Evolutionary conservation across 129 eudicot species (phyloP).

Genomic region (Flaveria ramosissima): DNA sequence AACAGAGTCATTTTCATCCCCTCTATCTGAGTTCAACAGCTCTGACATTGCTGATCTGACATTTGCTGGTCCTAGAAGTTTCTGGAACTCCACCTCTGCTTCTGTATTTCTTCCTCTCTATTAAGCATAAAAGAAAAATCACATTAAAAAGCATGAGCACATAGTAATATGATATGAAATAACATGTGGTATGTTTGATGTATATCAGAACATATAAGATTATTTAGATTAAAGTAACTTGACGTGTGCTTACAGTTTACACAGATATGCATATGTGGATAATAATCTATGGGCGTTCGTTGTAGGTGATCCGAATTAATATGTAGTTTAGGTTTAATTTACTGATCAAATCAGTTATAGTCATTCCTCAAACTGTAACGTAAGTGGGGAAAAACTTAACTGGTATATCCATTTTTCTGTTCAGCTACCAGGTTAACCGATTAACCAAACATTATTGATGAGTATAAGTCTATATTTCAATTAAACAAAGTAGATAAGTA

Average conservation of each 20-base stretch:
- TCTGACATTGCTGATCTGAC: conserved; percentile 78
- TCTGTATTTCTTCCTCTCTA: conserved; percentile 81
- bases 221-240: background rate
- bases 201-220: background rate
- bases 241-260: background rate
- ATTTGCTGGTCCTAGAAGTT: conserved; percentile 73
- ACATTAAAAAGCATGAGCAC: conserved; percentile 14
- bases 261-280: background rate
- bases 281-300: background rate
- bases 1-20: conserved; percentile 60
- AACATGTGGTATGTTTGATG: conserved; percentile 12
- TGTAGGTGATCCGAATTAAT: background rate
- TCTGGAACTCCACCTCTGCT: conserved; percentile 85
- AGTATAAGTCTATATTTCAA: background rate
- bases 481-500: background rate
- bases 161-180: background rate
- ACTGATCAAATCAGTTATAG: background rate
- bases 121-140: conserved; percentile 8
- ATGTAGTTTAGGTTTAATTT: background rate
- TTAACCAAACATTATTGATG: background rate
- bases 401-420: conserved; percentile 6
- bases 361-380: background rate
- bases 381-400: background rate
- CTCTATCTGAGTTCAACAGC: conserved; percentile 69
- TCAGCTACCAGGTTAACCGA: background rate